Evolutionary conservation across 2,329 filamentous ascomycete genomes (phyloP), one percentile per base, ranked within the genome.

Genomic region (Thielaviopsis populi): DNA sequence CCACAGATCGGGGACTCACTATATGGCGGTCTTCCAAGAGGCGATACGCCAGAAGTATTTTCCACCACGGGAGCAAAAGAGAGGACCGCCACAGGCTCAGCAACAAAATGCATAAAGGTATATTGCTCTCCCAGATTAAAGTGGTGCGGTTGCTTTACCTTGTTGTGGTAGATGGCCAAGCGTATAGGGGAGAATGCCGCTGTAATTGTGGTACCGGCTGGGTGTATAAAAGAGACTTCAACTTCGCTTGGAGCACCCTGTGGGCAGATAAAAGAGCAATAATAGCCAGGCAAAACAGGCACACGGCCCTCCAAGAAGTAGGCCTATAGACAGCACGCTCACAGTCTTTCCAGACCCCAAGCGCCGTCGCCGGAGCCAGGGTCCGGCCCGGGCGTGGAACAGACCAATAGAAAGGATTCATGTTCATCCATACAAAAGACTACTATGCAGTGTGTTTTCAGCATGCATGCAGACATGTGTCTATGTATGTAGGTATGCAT

Each of bases 381-480:
- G 10, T 15, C 53, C 53, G 53, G 53, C 27, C 53, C 53, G 53
- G 53, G 53, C 53, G 33, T n/a, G n/a, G 19, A 37, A 56, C 24
- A 37, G 19, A 56, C 37, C 53, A 56, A 56, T 37, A 56, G 30
- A 56, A 56, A 56, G 53, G 53, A 56, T 56, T n/a, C 53, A 56
- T 33, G 53, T 56, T 56, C 53, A 56, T 56, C 53, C 53, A 56
- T 56, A 56, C 53, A 56, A 56, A 11, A 30, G 27, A 19, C 27
- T 56, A n/a, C 27, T 56, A 56, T 56, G 7, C 53, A 56, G 53
- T 15, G 53, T 56, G 24, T 19, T 56, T 56, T 37, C n/a, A 50
- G 46, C 46, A 50, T 24, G 46, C 46, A 50, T 27, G 46, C 46
- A 50, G 22, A 3, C 1, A 46, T 19, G 43, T 46, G n/a, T n/a